Evolutionary conservation across 1,284 basidiomycete species (phyloP).

Genomic region (Moesziomyces antarcticus): DNA sequence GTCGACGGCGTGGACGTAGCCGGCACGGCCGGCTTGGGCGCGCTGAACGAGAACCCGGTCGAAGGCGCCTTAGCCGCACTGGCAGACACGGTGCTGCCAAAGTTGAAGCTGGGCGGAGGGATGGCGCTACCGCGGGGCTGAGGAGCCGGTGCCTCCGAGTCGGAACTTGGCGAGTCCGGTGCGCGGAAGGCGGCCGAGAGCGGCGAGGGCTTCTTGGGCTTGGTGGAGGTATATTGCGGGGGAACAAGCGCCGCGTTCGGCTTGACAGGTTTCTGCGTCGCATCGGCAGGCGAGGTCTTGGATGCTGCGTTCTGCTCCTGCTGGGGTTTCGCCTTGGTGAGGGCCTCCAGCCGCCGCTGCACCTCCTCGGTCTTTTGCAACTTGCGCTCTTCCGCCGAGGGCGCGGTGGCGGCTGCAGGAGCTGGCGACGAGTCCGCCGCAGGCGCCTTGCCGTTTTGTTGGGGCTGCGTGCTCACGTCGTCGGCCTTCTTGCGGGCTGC

Average conservation of each 20-base stretch:
- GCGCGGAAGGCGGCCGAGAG: constrained; percentile 48
- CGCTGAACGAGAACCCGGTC: constrained; percentile 33
- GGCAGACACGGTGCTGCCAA: constrained; percentile 15
- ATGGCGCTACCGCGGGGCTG: constrained; percentile 16
- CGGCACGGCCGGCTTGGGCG: constrained; percentile 11
- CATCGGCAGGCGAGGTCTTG: constrained; percentile 2
- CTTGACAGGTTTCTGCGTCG: constrained; percentile 7
- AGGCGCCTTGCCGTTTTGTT: constrained; percentile 5
- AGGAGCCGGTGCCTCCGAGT: constrained; percentile 26
- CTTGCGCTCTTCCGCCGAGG: constrained; percentile 29
- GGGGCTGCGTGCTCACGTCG: constrained; percentile 1
- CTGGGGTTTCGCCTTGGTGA: constrained; percentile 32
- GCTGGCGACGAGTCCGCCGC: neutral
- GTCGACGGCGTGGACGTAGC: constrained; percentile 6
- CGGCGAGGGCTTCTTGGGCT: constrained; percentile 58
- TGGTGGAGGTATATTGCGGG: constrained; percentile 42
- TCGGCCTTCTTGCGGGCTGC: constrained; percentile 24
- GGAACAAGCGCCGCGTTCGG: constrained; percentile 22
- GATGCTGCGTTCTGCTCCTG: constrained; percentile 20
- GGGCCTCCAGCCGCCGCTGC: constrained; percentile 48
- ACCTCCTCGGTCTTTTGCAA: constrained; percentile 53
- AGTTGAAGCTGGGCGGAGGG: constrained; percentile 25
- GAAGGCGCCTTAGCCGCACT: constrained; percentile 16
- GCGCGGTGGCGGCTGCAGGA: constrained; percentile 1
- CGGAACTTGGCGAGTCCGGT: constrained; percentile 52